Percentiles rank a stretch among this genome's conserved stretches.
Evolutionary conservation across 2,329 filamentous ascomycete species (phyloP).

Genomic region (Clarireedia hainanense): DNA sequence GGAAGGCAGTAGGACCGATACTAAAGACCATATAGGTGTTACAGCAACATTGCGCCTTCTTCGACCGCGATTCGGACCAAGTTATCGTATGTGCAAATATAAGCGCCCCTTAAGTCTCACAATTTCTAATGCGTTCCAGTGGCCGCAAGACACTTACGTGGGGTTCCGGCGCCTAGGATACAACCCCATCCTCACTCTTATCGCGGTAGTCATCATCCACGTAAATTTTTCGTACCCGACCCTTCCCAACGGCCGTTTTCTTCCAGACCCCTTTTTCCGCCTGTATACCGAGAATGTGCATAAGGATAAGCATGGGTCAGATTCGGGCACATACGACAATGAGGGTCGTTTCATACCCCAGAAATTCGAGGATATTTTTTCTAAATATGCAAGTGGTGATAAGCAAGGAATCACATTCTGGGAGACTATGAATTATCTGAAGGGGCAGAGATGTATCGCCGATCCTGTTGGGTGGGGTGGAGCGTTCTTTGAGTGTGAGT

Average conservation of each 20-base stretch:
- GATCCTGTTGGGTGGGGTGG: conserved; percentile 36
- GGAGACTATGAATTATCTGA: conserved; percentile 32
- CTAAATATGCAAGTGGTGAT: conserved; percentile 35
- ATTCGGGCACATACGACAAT: conserved; percentile 38
- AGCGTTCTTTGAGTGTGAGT: conserved; percentile 30
- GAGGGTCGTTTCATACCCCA: conserved; percentile 43
- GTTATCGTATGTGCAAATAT: conserved; percentile 31
- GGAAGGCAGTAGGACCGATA: not conserved
- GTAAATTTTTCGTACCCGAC: conserved; percentile 43
- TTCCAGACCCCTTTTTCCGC: conserved; percentile 36
- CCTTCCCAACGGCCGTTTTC: conserved; percentile 23
- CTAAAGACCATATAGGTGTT: conserved; percentile 30
- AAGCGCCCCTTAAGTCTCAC: not conserved
- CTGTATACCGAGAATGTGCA: conserved; percentile 29
- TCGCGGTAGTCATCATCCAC: conserved; percentile 42
- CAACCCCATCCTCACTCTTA: conserved; percentile 34
- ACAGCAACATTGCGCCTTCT: conserved; percentile 46
- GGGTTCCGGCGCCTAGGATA: conserved; percentile 41
- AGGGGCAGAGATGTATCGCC: conserved; percentile 34
- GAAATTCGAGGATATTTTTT: conserved; percentile 43
- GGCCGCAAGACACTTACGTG: conserved; percentile 41
- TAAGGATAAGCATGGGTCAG: conserved; percentile 37
- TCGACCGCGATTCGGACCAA: conserved; percentile 42
- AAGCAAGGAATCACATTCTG: conserved; percentile 33
- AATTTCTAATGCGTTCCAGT: conserved; percentile 17